Evolutionary conservation across 177 flowering plant genomes (phyloP), one percentile per base, ranked within the genome.

Genomic region (Telopea speciosissima): DNA sequence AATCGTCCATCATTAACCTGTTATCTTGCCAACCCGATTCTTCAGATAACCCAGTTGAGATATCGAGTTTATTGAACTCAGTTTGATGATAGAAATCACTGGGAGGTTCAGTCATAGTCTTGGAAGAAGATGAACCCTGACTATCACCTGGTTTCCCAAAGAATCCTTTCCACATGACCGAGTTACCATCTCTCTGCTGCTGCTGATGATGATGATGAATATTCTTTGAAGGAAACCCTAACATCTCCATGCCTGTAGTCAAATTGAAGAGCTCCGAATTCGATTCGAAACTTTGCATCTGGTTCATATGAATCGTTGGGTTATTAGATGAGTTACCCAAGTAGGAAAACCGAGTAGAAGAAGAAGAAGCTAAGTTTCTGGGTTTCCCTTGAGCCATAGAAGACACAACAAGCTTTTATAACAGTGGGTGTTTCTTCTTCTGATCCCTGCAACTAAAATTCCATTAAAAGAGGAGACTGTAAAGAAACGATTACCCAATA

Each of bases 201-300:
- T 68, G 68, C 7, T 63, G 66, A 3, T 6, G 67, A n/a, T n/a
- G n/a, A n/a, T n/a, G n/a, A n/a, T n/a, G n/a, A n/a, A n/a, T n/a
- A 31, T 75, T 71, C 77, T 81, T 81, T 8, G 74, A 70, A 33
- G 84, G 83, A 66, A 87, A 83, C 58, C 86, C 85, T 73, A 87
- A 75, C 88, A 85, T 85, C 68, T 85, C 90, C 81, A 87, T 82
- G 68, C 82, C 76, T 26, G 88, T 65, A 17, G 89, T 79, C 69
- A 86, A 72, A 84, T 81, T 83, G 87, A 79, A 87, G 68, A 87
- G 83, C 79, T 88, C 90, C 24, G 86, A 76, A 62, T 78, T 76
- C 0, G 84, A 56, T 26, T 78, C 85, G 63, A 77, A 80, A 62
- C 72, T 73, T 70, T 83, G 88, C 83, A 86, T 84, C 81, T 84